Conservation (phyloP, 371 early-diverging fungal species). For the Enterocytospora artemiae region DNA sequence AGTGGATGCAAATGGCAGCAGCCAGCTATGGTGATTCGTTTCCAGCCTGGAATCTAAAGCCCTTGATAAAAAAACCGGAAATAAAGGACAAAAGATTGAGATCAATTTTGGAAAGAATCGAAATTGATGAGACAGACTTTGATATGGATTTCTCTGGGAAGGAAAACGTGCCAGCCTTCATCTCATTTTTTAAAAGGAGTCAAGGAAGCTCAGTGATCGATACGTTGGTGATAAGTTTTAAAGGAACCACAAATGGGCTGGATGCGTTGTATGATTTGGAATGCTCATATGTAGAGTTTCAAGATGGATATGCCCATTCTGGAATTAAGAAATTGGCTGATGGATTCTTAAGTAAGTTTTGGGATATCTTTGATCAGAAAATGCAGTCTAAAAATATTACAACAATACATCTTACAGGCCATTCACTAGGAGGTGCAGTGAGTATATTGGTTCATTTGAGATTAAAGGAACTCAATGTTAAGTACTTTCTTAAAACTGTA, state of each 20-base stretch:
- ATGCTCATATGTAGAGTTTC: constrained; percentile 39
- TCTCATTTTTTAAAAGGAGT: constrained; percentile 6
- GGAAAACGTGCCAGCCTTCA: not conserved
- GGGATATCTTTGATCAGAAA: constrained; percentile 10
- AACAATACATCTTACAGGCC: constrained; percentile 47
- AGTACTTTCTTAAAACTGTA: constrained; percentile 12
- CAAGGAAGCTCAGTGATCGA: not conserved
- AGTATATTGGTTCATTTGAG: constrained; percentile 43
- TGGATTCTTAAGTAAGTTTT: constrained; percentile 37
- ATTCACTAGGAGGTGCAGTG: constrained; percentile 56
- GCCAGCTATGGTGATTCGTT: constrained; percentile 11
- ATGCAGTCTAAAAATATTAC: constrained; percentile 17
- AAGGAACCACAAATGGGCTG: constrained; percentile 38
- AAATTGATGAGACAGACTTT: constrained; percentile 9
- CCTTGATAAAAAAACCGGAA: not conserved
- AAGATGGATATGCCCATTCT: constrained; percentile 47
- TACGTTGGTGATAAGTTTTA: constrained; percentile 44
- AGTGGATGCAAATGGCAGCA: not conserved
- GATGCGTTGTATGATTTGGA: constrained; percentile 44
- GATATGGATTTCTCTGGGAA: constrained; percentile 6
- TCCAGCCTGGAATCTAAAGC: not conserved
- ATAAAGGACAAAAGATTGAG: constrained; percentile 4
- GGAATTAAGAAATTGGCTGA: constrained; percentile 50
- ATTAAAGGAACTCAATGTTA: constrained; percentile 13
- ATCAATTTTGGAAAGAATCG: constrained; percentile 11